Evolutionary conservation across 768 basidiomycete genomes (phyloP), one percentile per base, ranked within the genome.

Genomic region (Lepiota subincarnata): DNA sequence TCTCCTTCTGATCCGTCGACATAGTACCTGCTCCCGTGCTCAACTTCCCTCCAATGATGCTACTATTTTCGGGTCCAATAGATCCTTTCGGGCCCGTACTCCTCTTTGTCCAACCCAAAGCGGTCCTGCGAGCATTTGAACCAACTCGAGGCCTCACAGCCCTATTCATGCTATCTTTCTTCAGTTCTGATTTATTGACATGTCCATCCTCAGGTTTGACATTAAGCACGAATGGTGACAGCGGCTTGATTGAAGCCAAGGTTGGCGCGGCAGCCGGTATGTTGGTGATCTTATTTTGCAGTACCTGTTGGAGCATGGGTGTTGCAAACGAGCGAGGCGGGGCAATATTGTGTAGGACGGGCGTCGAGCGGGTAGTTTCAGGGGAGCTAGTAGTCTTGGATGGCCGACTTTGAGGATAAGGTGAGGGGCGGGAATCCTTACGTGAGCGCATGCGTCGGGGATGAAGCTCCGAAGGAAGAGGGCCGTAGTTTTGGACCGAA

Each of bases 381-480:
- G 75, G 68, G 0, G 83, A 77, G 13, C 73, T 62, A 1, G 76
- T 73, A 0, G 72, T 66, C 62, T 77, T 83, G 36, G 70, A 66
- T 10, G 71, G 62, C 12, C 83, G 76, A 13, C 71, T 60, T 48
- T 75, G 68, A 34, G 88, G 86, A 56, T 92, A 91, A 0, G 89
- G 89, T 4, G 86, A 86, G 0, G 86, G 73, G 14, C 89, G 76
- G 22, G 89, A 90, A 24, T 79, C 76, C 0, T 83, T 88, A 12
- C 87, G 78, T 0, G 85, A 86, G 34, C 86, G 79, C 41, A 77
- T 64, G 14, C 85, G 82, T 47, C 74, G 82, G 20, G 77, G 76
- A 5, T 82, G 80, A 16, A 89, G 74, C 46, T 89, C 87, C 0
- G 81, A 83, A 0, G 89, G 83, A n/a, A 91, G 78, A 4, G 87